Percentiles rank a stretch among this genome's conserved stretches.
Conservation (phyloP, 2,329 filamentous ascomycete genomes). For the Calonectria leucothoes region DNA sequence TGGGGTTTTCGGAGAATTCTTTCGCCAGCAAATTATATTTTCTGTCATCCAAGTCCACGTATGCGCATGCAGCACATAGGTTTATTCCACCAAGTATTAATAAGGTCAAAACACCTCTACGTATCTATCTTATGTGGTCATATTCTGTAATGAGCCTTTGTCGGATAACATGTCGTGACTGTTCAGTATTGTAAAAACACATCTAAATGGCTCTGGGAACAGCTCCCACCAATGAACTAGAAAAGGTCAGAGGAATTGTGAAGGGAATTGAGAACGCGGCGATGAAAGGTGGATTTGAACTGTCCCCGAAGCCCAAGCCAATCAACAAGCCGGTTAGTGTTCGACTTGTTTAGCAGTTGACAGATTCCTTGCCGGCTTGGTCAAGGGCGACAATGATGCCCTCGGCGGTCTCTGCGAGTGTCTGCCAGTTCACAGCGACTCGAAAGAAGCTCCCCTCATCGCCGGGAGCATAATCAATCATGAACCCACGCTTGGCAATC, state of each 20-base stretch:
- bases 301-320: not conserved
- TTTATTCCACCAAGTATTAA: not conserved
- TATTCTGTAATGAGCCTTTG: not conserved
- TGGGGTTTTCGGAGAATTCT: too few species aligned
- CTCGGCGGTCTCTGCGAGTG: conserved; percentile 61
- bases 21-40: not conserved
- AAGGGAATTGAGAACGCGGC: too few species aligned
- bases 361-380: conserved; percentile 50
- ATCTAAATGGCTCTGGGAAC: not conserved
- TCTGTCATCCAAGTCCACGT: not conserved
- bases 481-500: conserved; percentile 65
- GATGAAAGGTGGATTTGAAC: not conserved
- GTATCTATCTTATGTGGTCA: not conserved
- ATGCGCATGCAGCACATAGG: not conserved
- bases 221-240: not conserved
- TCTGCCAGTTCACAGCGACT: conserved; percentile 69
- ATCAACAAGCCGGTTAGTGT: not conserved
- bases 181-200: not conserved
- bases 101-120: not conserved
- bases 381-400: conserved; percentile 66
- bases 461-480: conserved; percentile 71
- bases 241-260: not conserved
- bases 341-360: not conserved
- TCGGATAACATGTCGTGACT: not conserved
- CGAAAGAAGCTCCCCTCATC: conserved; percentile 67